Evolutionary conservation across 2,329 filamentous ascomycete species (phyloP).

Genomic region (Fusarium buxicola): DNA sequence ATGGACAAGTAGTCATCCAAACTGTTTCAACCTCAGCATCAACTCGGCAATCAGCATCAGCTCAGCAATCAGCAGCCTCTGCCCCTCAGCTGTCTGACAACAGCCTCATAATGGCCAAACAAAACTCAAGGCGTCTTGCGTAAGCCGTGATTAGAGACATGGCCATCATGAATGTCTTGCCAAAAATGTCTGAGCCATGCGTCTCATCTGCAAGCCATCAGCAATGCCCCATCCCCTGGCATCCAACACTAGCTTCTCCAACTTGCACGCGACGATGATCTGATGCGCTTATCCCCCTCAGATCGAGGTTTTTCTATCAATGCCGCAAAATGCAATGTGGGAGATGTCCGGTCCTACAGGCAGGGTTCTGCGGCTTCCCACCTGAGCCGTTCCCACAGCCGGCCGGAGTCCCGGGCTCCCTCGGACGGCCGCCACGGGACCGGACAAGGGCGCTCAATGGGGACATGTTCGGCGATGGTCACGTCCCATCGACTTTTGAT

Average conservation of each 20-base stretch:
- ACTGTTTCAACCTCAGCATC: neutral
- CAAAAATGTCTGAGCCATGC: conserved; percentile 20
- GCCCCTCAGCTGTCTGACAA: neutral
- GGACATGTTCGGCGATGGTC: conserved; percentile 34
- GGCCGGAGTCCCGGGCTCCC: conserved; percentile 32
- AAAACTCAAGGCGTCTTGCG: neutral
- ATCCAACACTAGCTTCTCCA: conserved; percentile 24
- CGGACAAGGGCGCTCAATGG: conserved; percentile 32
- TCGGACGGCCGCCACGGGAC: conserved; percentile 22
- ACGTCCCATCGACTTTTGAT: neutral
- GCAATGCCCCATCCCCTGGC: conserved; percentile 7
- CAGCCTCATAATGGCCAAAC: neutral
- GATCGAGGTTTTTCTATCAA: neutral
- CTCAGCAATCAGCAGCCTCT: neutral
- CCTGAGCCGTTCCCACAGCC: conserved; percentile 29
- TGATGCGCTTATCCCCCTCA: neutral
- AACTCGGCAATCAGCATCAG: neutral
- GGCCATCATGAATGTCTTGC: neutral
- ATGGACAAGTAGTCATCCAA: neutral
- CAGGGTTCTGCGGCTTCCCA: conserved; percentile 37
- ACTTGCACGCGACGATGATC: conserved; percentile 25
- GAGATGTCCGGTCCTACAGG: conserved; percentile 22
- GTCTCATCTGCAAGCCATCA: conserved; percentile 38
- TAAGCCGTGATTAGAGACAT: conserved; percentile 1
- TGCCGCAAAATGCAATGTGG: conserved; percentile 5